phyloP scores from a whole-genome alignment of 257 asterid genomes.

The Linderniella brevidens region DNA sequence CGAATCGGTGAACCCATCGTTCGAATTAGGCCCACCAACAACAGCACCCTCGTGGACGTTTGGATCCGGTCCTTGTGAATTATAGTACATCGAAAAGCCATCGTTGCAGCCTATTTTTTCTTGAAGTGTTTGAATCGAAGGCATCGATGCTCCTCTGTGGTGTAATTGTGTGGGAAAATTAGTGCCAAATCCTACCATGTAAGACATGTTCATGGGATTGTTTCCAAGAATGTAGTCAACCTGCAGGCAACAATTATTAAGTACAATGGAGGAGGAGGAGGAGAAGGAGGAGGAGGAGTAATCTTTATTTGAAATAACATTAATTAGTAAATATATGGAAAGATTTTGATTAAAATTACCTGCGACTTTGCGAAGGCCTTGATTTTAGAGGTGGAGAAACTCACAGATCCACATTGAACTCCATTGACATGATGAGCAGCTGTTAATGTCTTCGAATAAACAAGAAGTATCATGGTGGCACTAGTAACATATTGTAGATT shows the following conservation, averaged over 20 bases:
- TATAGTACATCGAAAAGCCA: slow-evolving; percentile 26
- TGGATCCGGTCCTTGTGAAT: slow-evolving; percentile 34
- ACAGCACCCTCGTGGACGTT: slow-evolving; percentile 54
- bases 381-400: slow-evolving; percentile 28
- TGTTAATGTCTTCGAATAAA: slow-evolving; percentile 34
- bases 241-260: too few species aligned
- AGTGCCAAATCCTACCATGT: slow-evolving; percentile 44
- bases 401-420: slow-evolving; percentile 39
- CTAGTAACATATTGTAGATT: slow-evolving; percentile 54
- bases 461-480: slow-evolving; percentile 36
- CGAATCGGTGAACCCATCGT: slow-evolving; percentile 35
- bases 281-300: too few species aligned
- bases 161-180: slow-evolving; percentile 45
- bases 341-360: slow-evolving; percentile 17
- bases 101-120: slow-evolving; percentile 36
- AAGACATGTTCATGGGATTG: slow-evolving; percentile 50
- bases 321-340: neutral
- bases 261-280: too few species aligned
- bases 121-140: slow-evolving; percentile 27
- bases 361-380: slow-evolving; percentile 60
- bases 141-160: slow-evolving; percentile 74
- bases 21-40: slow-evolving; percentile 59
- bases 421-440: slow-evolving; percentile 18
- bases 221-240: slow-evolving; percentile 58
- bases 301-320: too few species aligned